These are phyloP conservation scores for Hypoxylon sp. DNA, from an alignment of 2,329 filamentous ascomycete genomes.

Conservation along the genomic window DNA sequence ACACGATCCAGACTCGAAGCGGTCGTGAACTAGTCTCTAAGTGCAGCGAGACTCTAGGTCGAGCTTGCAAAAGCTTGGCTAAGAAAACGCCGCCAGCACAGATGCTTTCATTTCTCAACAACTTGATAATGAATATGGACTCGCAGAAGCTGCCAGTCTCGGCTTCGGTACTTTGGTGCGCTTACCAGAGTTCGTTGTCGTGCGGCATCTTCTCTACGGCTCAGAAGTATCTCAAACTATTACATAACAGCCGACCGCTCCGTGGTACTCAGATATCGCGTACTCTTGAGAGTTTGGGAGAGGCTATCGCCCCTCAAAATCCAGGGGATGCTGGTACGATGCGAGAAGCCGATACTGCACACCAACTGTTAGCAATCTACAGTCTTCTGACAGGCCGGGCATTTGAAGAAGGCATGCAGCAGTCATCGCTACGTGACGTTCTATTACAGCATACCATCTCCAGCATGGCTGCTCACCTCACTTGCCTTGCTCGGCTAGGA, in stretches of 20 bases:
- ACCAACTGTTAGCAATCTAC: conserved; percentile 31
- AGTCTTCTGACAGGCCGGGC: conserved; percentile 39
- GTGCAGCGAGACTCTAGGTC: conserved; percentile 8
- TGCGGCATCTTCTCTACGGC: conserved; percentile 27
- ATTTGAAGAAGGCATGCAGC: conserved; percentile 14
- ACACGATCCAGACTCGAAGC: conserved; percentile 24
- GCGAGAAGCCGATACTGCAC: not conserved
- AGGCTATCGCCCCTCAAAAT: not conserved
- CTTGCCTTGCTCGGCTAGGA: conserved; percentile 40
- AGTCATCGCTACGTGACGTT: conserved; percentile 22
- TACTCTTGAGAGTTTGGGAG: not conserved
- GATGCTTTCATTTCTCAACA: conserved; percentile 51
- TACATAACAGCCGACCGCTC: not conserved
- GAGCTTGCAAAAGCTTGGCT: not conserved
- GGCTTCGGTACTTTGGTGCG: conserved; percentile 43
- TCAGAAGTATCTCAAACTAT: conserved; percentile 30
- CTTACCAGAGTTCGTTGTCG: conserved; percentile 42
- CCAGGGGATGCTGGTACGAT: not conserved
- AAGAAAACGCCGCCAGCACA: conserved; percentile 28
- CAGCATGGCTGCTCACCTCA: conserved; percentile 23
- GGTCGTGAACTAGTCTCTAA: conserved; percentile 31
- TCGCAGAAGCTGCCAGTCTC: conserved; percentile 38
- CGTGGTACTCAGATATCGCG: not conserved
- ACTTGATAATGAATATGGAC: conserved; percentile 49
- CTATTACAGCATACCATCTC: not conserved